A percentile compares a stretch with the other conserved stretches of the same genome.
Conservation (phyloP, 1,139 yeast genomes). For the Suzukiozyma palmioleophila region DNA sequence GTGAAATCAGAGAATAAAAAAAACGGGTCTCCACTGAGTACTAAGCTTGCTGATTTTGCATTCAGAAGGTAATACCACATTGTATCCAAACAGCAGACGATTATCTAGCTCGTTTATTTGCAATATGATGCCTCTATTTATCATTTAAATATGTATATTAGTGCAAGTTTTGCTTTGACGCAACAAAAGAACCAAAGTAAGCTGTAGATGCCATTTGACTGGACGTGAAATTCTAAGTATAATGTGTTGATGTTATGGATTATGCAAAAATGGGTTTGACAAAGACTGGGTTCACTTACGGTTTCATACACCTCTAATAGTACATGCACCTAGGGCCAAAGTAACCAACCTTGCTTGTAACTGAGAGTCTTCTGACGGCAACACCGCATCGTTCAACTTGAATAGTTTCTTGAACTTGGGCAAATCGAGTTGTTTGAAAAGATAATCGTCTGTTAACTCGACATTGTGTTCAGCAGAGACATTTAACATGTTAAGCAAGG, state of each 20-base stretch:
- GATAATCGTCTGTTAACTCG: conserved; percentile 22
- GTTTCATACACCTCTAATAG: conserved; percentile 30
- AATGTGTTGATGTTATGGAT: too few relatives aligned
- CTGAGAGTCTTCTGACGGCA: conserved; percentile 10
- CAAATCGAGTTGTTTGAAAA: conserved; percentile 18
- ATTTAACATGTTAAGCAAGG: conserved; percentile 15
- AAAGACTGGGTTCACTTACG: too few relatives aligned
- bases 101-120: too few relatives aligned
- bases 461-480: conserved; percentile 10
- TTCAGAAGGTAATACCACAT: conserved; percentile 7
- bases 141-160: too few relatives aligned
- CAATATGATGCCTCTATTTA: too few relatives aligned
- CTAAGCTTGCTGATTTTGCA: conserved; percentile 13
- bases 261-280: too few relatives aligned
- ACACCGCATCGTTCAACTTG: conserved; percentile 31
- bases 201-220: too few relatives aligned
- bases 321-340: conserved; percentile 37
- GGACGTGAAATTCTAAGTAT: too few relatives aligned
- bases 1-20: background rate
- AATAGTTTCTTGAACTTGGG: conserved; percentile 34
- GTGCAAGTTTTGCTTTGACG: too few relatives aligned
- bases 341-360: conserved; percentile 27
- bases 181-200: too few relatives aligned
- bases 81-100: too few relatives aligned
- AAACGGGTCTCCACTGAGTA: background rate